These are phyloP conservation scores for Trichoderma guizhouense DNA, from an alignment of 2,329 filamentous ascomycete genomes.

Conservation along the genomic window DNA sequence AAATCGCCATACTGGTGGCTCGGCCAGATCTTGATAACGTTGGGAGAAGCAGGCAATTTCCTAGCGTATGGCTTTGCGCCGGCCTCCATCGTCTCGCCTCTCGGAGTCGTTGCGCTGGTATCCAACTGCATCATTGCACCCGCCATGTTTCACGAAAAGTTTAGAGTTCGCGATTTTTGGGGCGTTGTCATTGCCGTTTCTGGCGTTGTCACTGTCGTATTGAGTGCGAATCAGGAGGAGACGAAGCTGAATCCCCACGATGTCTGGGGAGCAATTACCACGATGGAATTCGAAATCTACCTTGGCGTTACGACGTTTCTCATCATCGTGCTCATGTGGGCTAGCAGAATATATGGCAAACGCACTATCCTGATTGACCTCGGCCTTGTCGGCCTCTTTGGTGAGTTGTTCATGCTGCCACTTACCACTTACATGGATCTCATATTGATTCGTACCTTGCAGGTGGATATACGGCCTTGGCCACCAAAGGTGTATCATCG, in stretches of 20 bases:
- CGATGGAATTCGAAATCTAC: slow-evolving; percentile 88
- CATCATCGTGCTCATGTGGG: slow-evolving; percentile 75
- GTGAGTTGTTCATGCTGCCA: slow-evolving; percentile 46
- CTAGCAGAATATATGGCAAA: slow-evolving; percentile 79
- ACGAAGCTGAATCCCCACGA: slow-evolving; percentile 87
- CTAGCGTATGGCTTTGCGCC: slow-evolving; percentile 96
- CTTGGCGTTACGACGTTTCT: slow-evolving; percentile 70
- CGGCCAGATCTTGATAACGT: slow-evolving; percentile 85
- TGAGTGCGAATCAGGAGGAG: slow-evolving; percentile 86
- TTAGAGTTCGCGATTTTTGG: slow-evolving; percentile 78
- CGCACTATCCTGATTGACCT: slow-evolving; percentile 88
- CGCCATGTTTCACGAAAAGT: slow-evolving; percentile 86
- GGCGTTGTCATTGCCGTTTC: slow-evolving; percentile 84
- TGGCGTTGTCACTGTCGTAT: slow-evolving; percentile 86
- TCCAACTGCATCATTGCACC: slow-evolving; percentile 97
- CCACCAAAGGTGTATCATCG: slow-evolving; percentile 94
- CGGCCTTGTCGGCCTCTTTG: slow-evolving; percentile 88
- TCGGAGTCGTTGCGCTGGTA: slow-evolving; percentile 93
- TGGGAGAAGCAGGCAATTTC: slow-evolving; percentile 95
- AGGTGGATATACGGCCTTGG: slow-evolving; percentile 94
- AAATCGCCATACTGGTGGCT: slow-evolving; percentile 95
- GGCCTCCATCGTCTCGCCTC: slow-evolving; percentile 91
- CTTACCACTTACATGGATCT: not conserved
- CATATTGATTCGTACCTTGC: not conserved
- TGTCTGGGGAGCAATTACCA: slow-evolving; percentile 84